These are phyloP conservation scores for Trichoderma erinaceum DNA, from an alignment of 495 filamentous ascomycete genomes.

Conservation along the genomic window DNA sequence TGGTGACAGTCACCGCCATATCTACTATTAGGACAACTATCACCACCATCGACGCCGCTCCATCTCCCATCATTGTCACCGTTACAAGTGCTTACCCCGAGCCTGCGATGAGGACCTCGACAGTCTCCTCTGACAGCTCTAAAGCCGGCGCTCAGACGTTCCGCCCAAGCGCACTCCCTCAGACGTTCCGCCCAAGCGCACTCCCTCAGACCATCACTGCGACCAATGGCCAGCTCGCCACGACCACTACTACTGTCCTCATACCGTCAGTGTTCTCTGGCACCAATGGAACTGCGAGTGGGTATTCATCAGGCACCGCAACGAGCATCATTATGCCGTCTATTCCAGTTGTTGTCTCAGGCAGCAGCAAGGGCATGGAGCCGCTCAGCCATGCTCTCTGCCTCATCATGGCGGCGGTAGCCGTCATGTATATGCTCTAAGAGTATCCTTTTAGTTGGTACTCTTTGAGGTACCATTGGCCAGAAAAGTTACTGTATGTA, in stretches of 20 bases:
- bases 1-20: conserved; percentile 10
- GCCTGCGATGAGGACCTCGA: background rate
- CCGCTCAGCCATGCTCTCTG: background rate
- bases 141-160: conserved; percentile 8
- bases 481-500: background rate
- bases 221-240: background rate
- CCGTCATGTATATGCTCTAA: conserved; percentile 6
- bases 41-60: conserved; percentile 14
- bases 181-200: conserved; percentile 15
- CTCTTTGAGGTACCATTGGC: background rate
- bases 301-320: conserved; percentile 17
- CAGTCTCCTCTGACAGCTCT: conserved; percentile 12
- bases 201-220: conserved; percentile 17
- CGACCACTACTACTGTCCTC: conserved; percentile 14
- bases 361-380: background rate
- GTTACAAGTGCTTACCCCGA: conserved; percentile 15
- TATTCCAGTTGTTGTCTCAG: conserved; percentile 6
- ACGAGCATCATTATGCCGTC: background rate
- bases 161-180: conserved; percentile 15
- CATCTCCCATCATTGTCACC: conserved; percentile 16
- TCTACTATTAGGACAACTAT: conserved; percentile 11
- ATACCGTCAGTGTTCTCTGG: background rate
- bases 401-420: background rate
- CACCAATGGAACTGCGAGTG: conserved; percentile 14
- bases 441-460: background rate